A percentile compares a stretch with the other conserved stretches of the same genome.
Evolutionary conservation across 1,139 yeast genomes (phyloP).

Genomic region (Zygosaccharomyces pseudobailii): DNA sequence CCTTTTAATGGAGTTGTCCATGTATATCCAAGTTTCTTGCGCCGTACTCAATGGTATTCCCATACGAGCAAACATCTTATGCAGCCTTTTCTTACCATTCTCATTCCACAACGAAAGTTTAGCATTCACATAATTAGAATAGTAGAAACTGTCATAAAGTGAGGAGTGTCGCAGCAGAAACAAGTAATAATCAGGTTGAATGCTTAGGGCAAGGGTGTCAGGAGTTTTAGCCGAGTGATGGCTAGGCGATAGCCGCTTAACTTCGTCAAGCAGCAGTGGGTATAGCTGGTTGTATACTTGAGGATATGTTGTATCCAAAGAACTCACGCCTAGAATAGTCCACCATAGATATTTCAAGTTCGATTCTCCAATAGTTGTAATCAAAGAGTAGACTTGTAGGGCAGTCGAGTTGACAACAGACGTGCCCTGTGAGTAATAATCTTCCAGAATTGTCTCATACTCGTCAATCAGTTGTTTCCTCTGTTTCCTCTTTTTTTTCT

Average conservation of each 20-base stretch:
- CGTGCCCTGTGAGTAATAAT: constrained; percentile 79
- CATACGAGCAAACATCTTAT: constrained; percentile 92
- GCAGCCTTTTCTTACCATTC: constrained; percentile 80
- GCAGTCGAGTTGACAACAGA: constrained; percentile 72
- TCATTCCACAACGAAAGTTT: constrained; percentile 86
- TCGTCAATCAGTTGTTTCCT: constrained; percentile 37
- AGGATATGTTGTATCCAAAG: constrained; percentile 71
- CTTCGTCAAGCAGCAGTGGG: constrained; percentile 80
- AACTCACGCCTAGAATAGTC: constrained; percentile 81
- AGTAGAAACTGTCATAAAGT: constrained; percentile 81
- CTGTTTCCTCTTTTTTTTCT: constrained; percentile 32
- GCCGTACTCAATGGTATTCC: constrained; percentile 88
- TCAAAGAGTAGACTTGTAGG: constrained; percentile 70
- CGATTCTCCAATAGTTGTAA: constrained; percentile 77
- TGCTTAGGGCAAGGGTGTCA: constrained; percentile 58
- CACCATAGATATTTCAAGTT: constrained; percentile 74
- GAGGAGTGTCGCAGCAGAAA: constrained; percentile 92
- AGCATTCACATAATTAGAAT: constrained; percentile 85
- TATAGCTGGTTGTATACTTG: constrained; percentile 68
- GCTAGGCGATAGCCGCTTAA: constrained; percentile 55
- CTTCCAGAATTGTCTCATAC: constrained; percentile 55
- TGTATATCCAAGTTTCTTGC: constrained; percentile 87
- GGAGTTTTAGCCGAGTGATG: constrained; percentile 33
- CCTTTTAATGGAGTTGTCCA: constrained; percentile 75
- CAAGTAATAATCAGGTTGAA: constrained; percentile 81